Percentiles rank a stretch among this genome's conserved stretches.
These are phyloP conservation scores for Lachancea quebecensis DNA, from an alignment of 805 yeast genomes.

Conservation along the genomic window DNA sequence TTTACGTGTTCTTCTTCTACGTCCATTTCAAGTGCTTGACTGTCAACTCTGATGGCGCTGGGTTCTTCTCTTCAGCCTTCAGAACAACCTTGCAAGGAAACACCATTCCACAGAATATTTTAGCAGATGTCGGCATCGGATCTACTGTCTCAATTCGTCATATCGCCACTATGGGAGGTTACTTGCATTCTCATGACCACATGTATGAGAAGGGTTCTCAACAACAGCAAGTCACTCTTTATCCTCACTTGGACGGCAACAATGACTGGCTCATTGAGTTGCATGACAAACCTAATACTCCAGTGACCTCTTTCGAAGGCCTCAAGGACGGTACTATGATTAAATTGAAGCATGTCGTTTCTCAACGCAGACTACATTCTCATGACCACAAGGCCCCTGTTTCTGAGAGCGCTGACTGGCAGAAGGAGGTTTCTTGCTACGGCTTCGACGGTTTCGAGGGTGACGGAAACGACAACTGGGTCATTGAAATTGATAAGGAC, in stretches of 20 bases:
- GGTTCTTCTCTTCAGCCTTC: conserved; percentile 68
- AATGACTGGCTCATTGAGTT: conserved; percentile 68
- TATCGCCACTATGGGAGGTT: conserved; percentile 66
- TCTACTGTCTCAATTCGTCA: conserved; percentile 64
- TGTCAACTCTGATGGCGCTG: conserved; percentile 64
- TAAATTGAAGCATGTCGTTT: conserved; percentile 52
- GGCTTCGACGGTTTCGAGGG: conserved; percentile 74
- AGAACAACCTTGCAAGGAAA: conserved; percentile 56
- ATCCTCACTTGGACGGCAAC: conserved; percentile 71
- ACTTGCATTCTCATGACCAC: conserved; percentile 73
- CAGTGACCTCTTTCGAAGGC: conserved; percentile 53
- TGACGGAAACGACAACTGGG: conserved; percentile 78
- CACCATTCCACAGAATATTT: conserved; percentile 49
- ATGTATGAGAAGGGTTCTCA: conserved; percentile 71
- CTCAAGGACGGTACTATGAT: conserved; percentile 63
- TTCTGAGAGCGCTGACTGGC: conserved; percentile 64
- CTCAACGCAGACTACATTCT: conserved; percentile 68
- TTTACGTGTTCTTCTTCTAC: conserved; percentile 54
- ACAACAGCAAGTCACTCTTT: conserved; percentile 76
- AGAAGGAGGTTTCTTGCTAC: conserved; percentile 71
- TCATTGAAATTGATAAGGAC: conserved; percentile 61
- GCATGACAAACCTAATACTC: conserved; percentile 47
- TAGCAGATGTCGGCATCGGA: conserved; percentile 66
- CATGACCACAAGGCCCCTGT: conserved; percentile 81
- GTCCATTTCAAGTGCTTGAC: conserved; percentile 53